Base-by-base conservation (phyloP, 73 alveolate species). In the Paramecium pentaurelia region DNA sequence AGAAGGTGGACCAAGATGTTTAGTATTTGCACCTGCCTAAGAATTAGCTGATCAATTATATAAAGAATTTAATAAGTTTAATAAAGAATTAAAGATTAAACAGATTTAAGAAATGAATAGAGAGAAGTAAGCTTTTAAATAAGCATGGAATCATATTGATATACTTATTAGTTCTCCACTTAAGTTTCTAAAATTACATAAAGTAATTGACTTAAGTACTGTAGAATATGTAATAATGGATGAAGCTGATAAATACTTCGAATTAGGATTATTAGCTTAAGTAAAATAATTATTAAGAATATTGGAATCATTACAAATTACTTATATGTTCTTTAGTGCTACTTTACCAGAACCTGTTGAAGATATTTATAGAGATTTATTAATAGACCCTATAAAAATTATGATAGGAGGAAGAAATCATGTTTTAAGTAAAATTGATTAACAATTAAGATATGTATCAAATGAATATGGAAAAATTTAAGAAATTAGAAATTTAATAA, bases 311-410 rank as follows among this genome's bases (percentile, higher is more conserved):
- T 92, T 60, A 22, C 60, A 71, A 49, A 36, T 30, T 37, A 86
- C 75, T 92, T 97, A 97, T 89, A 89, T 93, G 75, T 92, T 97
- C 77, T 98, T 98, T 83, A 88, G 98, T 68, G 99, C 99, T 10
- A 98, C 99, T 2, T 93, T 97, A 95, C 94, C 95, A 77, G 98
- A 97, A 28, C 97, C 95, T 30, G 93, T 98, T 38, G 99, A 97
- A 54, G 96, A 95, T 11, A 85, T 97, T 11, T 97, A 96, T 22
- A 96, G 95, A 64, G 86, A 95, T 49, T 93, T 95, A 85, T 95
- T 96, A 88, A 86, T 94, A 12, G 98, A 96, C 91, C 97, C 98
- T 44, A 77, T 96, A 1, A 97, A 96, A 70, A 90, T 97, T 1
- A 45, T 90, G 47, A 95, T 96, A 49, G 99, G 99, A 20, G 94